These are phyloP conservation scores for Fusarium sp. DNA, from an alignment of 2,329 filamentous ascomycete species.

Conservation along the genomic window DNA sequence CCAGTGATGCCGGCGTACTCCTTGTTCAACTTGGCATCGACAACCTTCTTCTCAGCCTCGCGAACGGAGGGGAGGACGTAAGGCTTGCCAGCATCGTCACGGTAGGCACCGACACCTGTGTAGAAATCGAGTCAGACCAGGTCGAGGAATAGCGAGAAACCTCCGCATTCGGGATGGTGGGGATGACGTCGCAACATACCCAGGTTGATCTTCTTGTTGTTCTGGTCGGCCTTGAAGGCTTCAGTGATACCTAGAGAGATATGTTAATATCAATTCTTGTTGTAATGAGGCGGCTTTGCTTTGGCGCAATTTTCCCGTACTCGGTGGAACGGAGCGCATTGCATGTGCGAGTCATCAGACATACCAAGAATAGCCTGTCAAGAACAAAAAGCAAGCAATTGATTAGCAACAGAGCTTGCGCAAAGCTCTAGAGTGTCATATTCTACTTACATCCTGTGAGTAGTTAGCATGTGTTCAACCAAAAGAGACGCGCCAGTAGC, in stretches of 20 bases:
- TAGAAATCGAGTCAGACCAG: constrained; percentile 38
- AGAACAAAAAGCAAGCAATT: constrained; percentile 35
- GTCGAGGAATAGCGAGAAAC: constrained; percentile 29
- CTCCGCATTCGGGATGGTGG: constrained; percentile 20
- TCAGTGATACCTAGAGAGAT: constrained; percentile 82
- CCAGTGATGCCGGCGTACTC: constrained; percentile 99
- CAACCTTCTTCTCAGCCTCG: constrained; percentile 87
- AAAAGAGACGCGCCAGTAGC: constrained; percentile 29
- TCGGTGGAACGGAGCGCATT: constrained; percentile 32
- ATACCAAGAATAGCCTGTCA: constrained; percentile 81
- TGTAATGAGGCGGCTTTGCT: constrained; percentile 26
- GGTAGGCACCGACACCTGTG: constrained; percentile 93
- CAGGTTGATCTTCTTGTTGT: constrained; percentile 97
- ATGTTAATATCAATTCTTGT: constrained; percentile 43
- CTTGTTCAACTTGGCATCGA: constrained; percentile 86
- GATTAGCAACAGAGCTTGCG: constrained; percentile 41
- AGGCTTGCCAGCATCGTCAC: constrained; percentile 97
- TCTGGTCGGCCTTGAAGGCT: constrained; percentile 97
- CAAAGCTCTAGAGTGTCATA: constrained; percentile 13
- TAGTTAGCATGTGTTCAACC: constrained; percentile 38
- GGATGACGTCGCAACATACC: constrained; percentile 65
- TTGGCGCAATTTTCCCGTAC: constrained; percentile 15
- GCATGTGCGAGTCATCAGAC: constrained; percentile 42
- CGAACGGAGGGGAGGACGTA: constrained; percentile 96
- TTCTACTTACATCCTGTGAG: constrained; percentile 56